These are phyloP conservation scores for Calamus simplicifolius DNA, from an alignment of 176 grass and related monocot genomes.

Conservation along the genomic window DNA sequence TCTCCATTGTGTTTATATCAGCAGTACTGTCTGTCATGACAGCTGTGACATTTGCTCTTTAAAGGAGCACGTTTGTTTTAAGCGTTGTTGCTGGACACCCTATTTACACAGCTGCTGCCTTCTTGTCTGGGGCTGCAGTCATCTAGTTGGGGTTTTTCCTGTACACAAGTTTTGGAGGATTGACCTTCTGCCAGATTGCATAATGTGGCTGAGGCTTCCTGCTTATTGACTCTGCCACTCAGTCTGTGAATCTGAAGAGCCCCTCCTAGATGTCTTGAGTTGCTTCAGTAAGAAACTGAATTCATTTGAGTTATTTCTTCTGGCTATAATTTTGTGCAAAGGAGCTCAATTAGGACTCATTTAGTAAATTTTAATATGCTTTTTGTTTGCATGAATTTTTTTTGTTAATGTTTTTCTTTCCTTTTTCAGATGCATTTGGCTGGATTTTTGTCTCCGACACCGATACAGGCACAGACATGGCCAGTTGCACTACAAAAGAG, in stretches of 20 bases:
- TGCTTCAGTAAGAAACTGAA: slow-evolving; percentile 92
- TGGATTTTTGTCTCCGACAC: slow-evolving; percentile 49
- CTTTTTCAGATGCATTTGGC: slow-evolving; percentile 66
- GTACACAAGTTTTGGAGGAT: slow-evolving; percentile 66
- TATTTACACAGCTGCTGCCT: slow-evolving; percentile 34
- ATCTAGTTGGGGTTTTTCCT: slow-evolving; percentile 51
- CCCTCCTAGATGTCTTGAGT: slow-evolving; percentile 48
- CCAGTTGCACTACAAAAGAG: not conserved
- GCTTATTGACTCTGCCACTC: slow-evolving; percentile 83
- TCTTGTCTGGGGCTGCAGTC: slow-evolving; percentile 41
- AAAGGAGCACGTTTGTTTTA: slow-evolving; percentile 26
- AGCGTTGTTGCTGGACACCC: slow-evolving; percentile 25
- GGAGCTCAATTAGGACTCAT: no score
- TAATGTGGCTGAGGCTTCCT: slow-evolving; percentile 66
- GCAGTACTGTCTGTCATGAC: slow-evolving; percentile 8
- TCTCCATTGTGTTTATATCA: not conserved
- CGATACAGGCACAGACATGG: not conserved
- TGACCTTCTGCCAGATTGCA: slow-evolving; percentile 57
- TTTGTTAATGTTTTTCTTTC: slow-evolving; percentile 4
- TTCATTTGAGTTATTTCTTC: slow-evolving; percentile 54
- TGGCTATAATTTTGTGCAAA: no score
- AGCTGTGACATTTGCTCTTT: slow-evolving; percentile 19
- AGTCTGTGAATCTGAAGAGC: slow-evolving; percentile 43
- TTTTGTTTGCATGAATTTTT: no score
- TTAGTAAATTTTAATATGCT: no score